These are phyloP conservation scores for Tylopilus sp. DNA, from an alignment of 1,284 basidiomycete species.

Conservation along the genomic window DNA sequence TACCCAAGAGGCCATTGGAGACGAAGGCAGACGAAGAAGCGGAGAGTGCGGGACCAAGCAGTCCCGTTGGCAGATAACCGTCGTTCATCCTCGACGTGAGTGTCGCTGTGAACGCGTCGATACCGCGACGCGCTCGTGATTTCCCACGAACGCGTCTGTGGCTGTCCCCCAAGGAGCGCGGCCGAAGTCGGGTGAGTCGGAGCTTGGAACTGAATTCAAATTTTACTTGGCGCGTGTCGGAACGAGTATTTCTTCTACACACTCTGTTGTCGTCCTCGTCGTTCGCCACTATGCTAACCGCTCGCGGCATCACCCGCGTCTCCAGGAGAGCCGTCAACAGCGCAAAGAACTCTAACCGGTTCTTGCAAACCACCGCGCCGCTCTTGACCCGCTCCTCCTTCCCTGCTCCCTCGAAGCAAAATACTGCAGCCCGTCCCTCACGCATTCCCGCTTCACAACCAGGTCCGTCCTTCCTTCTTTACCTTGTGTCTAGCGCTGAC, in stretches of 20 bases:
- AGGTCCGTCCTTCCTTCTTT: conserved; percentile 33
- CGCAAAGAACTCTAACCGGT: conserved; percentile 67
- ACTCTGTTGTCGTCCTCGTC: conserved; percentile 29
- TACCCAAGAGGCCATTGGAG: conserved; percentile 33
- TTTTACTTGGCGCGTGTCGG: conserved; percentile 16
- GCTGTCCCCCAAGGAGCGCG: conserved; percentile 6
- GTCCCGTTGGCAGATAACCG: conserved; percentile 25
- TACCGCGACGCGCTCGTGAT: conserved; percentile 9
- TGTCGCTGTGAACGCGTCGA: conserved; percentile 2
- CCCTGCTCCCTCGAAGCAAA: conserved; percentile 39
- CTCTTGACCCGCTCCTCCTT: conserved; percentile 43
- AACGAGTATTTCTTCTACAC: conserved; percentile 33
- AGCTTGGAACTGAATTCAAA: conserved; percentile 29
- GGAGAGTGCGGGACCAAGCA: conserved; percentile 15
- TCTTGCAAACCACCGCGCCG: conserved; percentile 68
- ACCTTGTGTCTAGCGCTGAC: conserved; percentile 29
- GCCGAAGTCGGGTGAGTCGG: conserved; percentile 32
- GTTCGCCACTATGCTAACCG: conserved; percentile 68
- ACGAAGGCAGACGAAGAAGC: conserved; percentile 18
- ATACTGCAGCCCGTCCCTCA: conserved; percentile 33
- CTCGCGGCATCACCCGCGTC: conserved; percentile 77
- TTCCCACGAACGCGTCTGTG: conserved; percentile 20
- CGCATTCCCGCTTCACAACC: conserved; percentile 31
- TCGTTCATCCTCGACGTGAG: neutral
- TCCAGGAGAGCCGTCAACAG: conserved; percentile 73